Evolutionary conservation across 2,329 filamentous ascomycete genomes (phyloP), one percentile per base, ranked within the genome.

Genomic region (Aaosphaeria arxii): DNA sequence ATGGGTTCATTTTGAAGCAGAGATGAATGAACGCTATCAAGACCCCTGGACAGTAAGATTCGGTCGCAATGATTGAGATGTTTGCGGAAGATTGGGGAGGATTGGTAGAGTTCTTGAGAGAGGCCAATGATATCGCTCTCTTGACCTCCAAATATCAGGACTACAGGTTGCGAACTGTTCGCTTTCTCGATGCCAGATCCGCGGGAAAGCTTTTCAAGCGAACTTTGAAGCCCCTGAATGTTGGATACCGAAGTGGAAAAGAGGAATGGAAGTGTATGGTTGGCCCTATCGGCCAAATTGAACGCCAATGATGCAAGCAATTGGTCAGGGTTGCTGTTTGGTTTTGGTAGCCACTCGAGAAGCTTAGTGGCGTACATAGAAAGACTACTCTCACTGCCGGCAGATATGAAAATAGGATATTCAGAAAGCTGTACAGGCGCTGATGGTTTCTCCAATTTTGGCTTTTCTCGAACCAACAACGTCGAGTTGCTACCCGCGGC

Each of bases 61-160:
- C 33, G 29, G 39, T 60, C 42, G 40, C 51, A 55, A 4, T 39
- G 7, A 9, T 55, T 49, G 11, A 66, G 46, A 33, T 59, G 41
- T 1, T 49, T 3, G 5, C 54, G 44, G 7, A 66, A 46, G 1
- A 58, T 28, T 4, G 43, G 13, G 1, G 40, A 35, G 6, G 11
- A 13, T 1, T 56, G 30, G 42, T 55, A 59, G 0, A 63, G 3
- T 1, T 46, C 28, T 7, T 41, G 30, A 7, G 46, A 44, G 2
- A 64, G 44, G 0, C 46, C 48, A 11, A 56, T 39, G 9, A 41
- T 47, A 3, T 39, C 49, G 2, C 45, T 48, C 1, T 49, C 31
- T 35, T 63, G 61, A 28, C 61, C 61, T 4, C 57, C 59, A 30
- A 63, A 62, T 29, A 44, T 48, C 1, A 63, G 33, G 11, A 62